phyloP scores from a whole-genome alignment of 257 asterid genomes.

The Solanum chaucha region DNA sequence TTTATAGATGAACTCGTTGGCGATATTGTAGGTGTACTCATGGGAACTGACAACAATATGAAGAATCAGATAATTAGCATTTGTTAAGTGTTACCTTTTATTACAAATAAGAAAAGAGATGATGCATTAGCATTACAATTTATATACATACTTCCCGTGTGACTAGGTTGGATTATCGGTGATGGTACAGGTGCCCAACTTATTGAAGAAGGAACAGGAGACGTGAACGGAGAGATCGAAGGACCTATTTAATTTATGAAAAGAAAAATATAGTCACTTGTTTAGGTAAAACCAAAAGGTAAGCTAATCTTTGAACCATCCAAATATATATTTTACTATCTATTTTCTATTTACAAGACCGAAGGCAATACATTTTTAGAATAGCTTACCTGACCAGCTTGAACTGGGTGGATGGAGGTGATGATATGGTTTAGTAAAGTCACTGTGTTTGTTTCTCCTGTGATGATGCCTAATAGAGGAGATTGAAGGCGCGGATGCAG shows the following conservation, averaged over 20 bases:
- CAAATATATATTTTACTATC: neutral
- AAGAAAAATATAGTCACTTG: neutral
- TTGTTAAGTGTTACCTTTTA: neutral
- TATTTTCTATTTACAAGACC: neutral
- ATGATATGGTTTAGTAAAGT: constrained; percentile 24
- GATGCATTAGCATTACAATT: neutral
- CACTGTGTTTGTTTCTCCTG: constrained; percentile 18
- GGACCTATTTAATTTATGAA: constrained; percentile 22
- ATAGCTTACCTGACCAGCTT: constrained; percentile 32
- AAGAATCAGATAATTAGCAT: constrained; percentile 2
- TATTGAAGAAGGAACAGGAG: constrained; percentile 25
- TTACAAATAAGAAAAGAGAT: neutral
- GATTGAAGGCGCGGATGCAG: constrained; percentile 20
- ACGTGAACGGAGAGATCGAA: constrained; percentile 24
- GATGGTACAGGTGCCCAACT: constrained; percentile 28
- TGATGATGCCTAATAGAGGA: constrained; percentile 24
- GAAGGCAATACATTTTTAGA: neutral
- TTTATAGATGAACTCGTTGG: constrained; percentile 31
- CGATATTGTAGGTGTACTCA: constrained; percentile 34
- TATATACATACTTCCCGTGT: constrained; percentile 21
- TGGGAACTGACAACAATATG: constrained; percentile 27
- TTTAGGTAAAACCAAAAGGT: neutral
- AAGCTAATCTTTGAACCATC: neutral
- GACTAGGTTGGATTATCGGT: constrained; percentile 32
- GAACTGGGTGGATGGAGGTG: constrained; percentile 11